Base-by-base conservation (phyloP, 495 filamentous ascomycete genomes). In the Bryoglossum gracile region DNA sequence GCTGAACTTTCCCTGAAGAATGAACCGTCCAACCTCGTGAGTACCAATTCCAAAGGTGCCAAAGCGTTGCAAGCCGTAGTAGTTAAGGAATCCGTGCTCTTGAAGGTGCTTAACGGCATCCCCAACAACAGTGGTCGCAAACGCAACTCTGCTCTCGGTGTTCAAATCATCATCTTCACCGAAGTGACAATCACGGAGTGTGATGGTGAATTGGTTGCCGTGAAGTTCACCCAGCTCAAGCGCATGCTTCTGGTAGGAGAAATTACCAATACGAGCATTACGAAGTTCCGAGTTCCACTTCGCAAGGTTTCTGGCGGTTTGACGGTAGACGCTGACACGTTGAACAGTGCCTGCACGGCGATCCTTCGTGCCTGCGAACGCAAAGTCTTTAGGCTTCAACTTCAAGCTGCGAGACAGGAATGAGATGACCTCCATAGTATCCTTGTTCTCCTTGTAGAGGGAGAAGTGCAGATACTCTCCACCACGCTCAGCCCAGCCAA, bases 361-460 rank as follows among this genome's bases (percentile, higher is more conserved):
- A 62, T 98, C 92, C 67, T 98, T 98, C 43, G 90, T 97, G 6
- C 92, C 92, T 5, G 91, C 89, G 59, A 91, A 92, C 30, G 84
- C 75, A 58, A 96, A 89, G 45, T 67, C 68, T 52, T 81, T 81
- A 2, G 80, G 66, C 41, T 80, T 81, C 56, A 85, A 70, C 53
- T 82, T 81, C 25, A 94, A 58, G 14, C 78, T 70, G 37, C 80
- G 78, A 0, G 81, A 79, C 6, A 97, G 68, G 48, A 80, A 83
- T 6, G 75, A 79, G 22, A 94, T 71, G 0, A 86, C 82, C 53
- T 98, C 91, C 88, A 96, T 95, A 1, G 94, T 98, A 58, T 98
- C 94, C 56, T 89, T 89, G 65, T 98, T 98, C 66, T 97, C 92
- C 68, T 98, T 98, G 72, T 90, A 92, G 32, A 98, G 76, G 0